Evolutionary conservation across 2,329 filamentous ascomycete species (phyloP).

Genomic region (Pseudogymnoascus sp.): DNA sequence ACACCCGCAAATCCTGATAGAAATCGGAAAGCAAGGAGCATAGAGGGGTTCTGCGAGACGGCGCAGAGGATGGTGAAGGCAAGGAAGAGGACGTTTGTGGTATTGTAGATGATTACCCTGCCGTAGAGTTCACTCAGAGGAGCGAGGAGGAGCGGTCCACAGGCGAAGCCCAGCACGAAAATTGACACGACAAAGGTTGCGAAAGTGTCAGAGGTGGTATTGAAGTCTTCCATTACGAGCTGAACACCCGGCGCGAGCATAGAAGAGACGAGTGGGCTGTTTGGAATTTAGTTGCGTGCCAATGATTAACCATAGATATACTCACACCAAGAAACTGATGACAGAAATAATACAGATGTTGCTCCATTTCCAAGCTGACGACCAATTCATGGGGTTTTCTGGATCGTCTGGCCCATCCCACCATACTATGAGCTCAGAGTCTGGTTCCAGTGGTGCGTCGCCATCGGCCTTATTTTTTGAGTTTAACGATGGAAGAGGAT

Average conservation of each 20-base stretch:
- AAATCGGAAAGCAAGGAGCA: constrained; percentile 40
- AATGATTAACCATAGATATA: background rate
- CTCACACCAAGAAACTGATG: constrained; percentile 24
- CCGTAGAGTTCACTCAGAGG: constrained; percentile 56
- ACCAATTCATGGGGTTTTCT: constrained; percentile 24
- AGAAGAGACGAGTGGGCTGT: constrained; percentile 38
- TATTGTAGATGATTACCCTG: constrained; percentile 35
- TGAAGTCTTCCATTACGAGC: constrained; percentile 37
- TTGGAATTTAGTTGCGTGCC: background rate
- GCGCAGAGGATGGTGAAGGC: constrained; percentile 59
- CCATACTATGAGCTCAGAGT: constrained; percentile 17
- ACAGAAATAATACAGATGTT: constrained; percentile 21
- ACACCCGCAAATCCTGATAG: constrained; percentile 47
- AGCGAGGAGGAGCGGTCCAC: constrained; percentile 52
- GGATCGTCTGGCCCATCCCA: constrained; percentile 23
- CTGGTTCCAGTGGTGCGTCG: constrained; percentile 12
- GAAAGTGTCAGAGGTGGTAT: constrained; percentile 26
- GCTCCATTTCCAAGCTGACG: constrained; percentile 17
- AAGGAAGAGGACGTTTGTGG: constrained; percentile 41
- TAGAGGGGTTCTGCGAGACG: constrained; percentile 43
- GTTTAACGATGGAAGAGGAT: background rate
- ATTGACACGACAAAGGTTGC: constrained; percentile 48
- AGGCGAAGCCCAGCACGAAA: constrained; percentile 54
- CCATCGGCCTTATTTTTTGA: constrained; percentile 24
- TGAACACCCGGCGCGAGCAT: constrained; percentile 42